Conservation (phyloP, 148 eudicot species). For the Heliamphora exappendiculata region DNA sequence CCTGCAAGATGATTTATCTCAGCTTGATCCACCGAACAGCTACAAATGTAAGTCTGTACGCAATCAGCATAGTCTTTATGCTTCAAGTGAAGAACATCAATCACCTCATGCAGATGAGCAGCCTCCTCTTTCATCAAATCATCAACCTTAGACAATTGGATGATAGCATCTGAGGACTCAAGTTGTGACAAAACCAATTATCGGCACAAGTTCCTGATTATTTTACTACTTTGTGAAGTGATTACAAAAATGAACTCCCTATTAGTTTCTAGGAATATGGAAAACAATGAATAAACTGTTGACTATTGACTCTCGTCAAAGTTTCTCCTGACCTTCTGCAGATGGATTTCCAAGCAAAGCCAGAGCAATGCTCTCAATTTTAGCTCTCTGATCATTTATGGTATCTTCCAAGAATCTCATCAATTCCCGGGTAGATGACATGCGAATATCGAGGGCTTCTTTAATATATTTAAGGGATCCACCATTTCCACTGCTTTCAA, state of each 20-base stretch:
- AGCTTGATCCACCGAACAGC: conserved; percentile 60
- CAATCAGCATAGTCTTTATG: conserved; percentile 55
- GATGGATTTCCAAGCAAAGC: conserved; percentile 44
- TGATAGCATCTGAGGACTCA: conserved; percentile 41
- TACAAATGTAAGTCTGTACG: conserved; percentile 42
- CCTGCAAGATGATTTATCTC: conserved; percentile 71
- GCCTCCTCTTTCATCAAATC: conserved; percentile 65
- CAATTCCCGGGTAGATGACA: conserved; percentile 48
- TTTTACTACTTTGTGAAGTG: background rate
- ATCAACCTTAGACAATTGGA: conserved; percentile 39
- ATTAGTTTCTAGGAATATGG: background rate
- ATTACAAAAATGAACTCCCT: background rate
- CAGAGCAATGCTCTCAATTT: conserved; percentile 33
- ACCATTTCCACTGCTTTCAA: conserved; percentile 26
- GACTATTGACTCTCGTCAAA: conserved; percentile 12
- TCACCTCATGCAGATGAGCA: conserved; percentile 38
- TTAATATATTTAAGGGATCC: conserved; percentile 35
- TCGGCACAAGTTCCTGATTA: conserved; percentile 1
- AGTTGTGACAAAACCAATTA: background rate
- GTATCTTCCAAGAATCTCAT: conserved; percentile 53
- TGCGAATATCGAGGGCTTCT: conserved; percentile 55
- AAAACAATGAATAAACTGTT: background rate
- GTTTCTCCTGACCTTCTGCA: conserved; percentile 57
- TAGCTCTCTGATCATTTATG: conserved; percentile 45
- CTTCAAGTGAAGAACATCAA: conserved; percentile 62